phyloP scores from a whole-genome alignment of 345 rosid species.

The Citrus australasica region DNA sequence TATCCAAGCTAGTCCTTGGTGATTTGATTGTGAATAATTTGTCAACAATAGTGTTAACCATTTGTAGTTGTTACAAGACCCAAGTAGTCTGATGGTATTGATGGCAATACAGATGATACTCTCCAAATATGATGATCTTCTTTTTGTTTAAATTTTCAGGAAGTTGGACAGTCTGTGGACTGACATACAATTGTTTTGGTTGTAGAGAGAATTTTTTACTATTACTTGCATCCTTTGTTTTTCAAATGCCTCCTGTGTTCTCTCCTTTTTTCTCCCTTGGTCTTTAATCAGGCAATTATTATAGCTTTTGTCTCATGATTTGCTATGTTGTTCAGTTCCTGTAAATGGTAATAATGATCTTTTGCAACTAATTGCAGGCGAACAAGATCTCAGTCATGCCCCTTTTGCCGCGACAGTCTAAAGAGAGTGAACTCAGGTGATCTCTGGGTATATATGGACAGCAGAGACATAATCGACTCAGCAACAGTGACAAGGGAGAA shows the following conservation, averaged over 20 bases:
- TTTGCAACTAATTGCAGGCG: slow-evolving; percentile 40
- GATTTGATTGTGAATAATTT: not conserved
- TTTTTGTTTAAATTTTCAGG: too few species aligned
- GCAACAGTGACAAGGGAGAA: slow-evolving; percentile 52
- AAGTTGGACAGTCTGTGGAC: too few species aligned
- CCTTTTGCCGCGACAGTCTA: slow-evolving; percentile 64
- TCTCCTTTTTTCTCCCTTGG: not conserved
- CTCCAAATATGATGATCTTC: not conserved
- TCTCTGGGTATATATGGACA: slow-evolving; percentile 58
- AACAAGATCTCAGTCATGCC: slow-evolving; percentile 56
- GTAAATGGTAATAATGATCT: not conserved
- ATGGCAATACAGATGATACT: not conserved
- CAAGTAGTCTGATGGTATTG: not conserved
- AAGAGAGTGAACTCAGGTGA: slow-evolving; percentile 67
- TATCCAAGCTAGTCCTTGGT: not conserved
- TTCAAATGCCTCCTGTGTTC: not conserved
- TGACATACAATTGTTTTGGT: not conserved
- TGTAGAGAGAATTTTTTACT: not conserved
- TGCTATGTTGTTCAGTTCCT: not conserved
- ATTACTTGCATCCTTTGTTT: not conserved
- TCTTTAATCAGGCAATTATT: not conserved
- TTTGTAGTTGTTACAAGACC: not conserved
- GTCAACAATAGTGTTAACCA: not conserved
- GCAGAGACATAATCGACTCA: slow-evolving; percentile 46
- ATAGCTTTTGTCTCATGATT: not conserved